These are phyloP conservation scores for Spencermartinsiella europaea DNA, from an alignment of 805 yeast species.

Conservation along the genomic window DNA sequence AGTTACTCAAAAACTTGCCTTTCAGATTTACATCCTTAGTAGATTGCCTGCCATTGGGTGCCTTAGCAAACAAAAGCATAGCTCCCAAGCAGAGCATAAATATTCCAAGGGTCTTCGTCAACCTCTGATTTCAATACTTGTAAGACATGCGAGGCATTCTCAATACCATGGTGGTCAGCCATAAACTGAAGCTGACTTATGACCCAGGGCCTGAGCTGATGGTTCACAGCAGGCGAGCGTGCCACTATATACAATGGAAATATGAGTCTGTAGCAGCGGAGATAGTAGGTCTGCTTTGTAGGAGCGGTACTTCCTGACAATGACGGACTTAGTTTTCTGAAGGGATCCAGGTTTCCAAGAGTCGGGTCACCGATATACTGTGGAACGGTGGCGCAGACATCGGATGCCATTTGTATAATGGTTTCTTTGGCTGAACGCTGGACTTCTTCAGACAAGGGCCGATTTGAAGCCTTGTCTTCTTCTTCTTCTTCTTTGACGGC, in stretches of 20 bases:
- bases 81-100: constrained; percentile 1
- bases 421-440: neutral
- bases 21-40: too few relatives aligned
- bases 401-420: neutral
- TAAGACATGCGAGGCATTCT: neutral
- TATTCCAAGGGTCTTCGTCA: neutral
- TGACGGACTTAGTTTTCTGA: too few relatives aligned
- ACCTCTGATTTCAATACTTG: neutral
- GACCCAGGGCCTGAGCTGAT: neutral
- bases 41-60: too few relatives aligned
- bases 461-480: constrained; percentile 1
- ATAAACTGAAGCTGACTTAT: constrained; percentile 1
- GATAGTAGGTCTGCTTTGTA: neutral
- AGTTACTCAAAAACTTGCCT: too few relatives aligned
- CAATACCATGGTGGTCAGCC: neutral
- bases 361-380: neutral
- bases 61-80: constrained; percentile 2
- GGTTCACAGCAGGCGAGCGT: neutral
- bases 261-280: neutral
- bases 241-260: constrained; percentile 1
- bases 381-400: constrained; percentile 1
- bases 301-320: too few relatives aligned
- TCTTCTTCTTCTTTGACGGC: too few relatives aligned
- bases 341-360: neutral
- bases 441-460: too few relatives aligned